Evolutionary conservation across 441 rosid genomes (phyloP), one percentile per base, ranked within the genome.

Genomic region (Pelargonium cotyledonis): DNA sequence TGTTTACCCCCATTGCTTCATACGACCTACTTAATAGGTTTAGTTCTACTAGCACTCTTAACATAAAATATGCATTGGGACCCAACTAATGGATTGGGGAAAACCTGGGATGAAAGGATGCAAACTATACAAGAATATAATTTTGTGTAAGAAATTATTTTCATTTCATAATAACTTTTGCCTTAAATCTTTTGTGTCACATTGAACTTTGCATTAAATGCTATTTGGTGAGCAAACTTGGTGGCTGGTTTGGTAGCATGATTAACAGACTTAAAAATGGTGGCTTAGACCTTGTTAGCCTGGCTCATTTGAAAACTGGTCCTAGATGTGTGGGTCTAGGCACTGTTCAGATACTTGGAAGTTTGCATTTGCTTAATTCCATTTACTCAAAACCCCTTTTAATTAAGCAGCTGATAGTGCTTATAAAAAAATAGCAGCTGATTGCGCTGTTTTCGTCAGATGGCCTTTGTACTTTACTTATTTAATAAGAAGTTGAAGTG

Each of bases 221-320:
- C 53, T 10, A 47, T 47, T 47, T 47, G 53, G 12, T 47, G 15
- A 10, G 53, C 53, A 47, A 12, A 47, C 53, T 47, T 47, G 5
- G 53, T 11, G 53, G 4, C 53, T 11, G 16, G 53, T 47, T 47
- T 47, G 53, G 53, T 47, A 47, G 53, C n/a, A 12, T 47, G 53
- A 47, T 12, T 12, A 47, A 47, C 53, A 47, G n/a, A 47, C 5
- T 12, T 47, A 12, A 3, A 10, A 0, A 12, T 10, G 53, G 53
- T 11, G n/a, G n/a, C 53, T 47, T 10, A 47, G n/a, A 47, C 40
- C 40, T 35, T 47, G 12, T 47, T 12, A 47, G 53, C 53, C 53
- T 14, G 53, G 53, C 53, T 35, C 58, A 51, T 51, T 15, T 51
- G 58, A 51, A 51, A 51, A 15, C 58, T 47, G n/a, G 53, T 47